Percentiles rank a stretch among this genome's conserved stretches.
phyloP scores from a whole-genome alignment of 192 early-diverging fungal genomes.

The Paraglomus brasilianum region DNA sequence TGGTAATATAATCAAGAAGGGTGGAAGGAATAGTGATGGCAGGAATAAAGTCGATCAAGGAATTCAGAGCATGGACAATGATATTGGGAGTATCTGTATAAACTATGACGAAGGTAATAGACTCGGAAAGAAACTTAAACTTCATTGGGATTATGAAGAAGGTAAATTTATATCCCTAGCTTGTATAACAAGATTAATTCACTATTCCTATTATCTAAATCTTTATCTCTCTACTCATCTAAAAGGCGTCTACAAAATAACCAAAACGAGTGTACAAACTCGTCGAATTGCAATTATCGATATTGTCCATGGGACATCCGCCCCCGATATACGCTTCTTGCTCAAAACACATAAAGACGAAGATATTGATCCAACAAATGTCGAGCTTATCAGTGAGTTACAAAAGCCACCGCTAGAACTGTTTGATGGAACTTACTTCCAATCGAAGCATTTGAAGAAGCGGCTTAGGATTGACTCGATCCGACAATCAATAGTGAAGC shows the following conservation, averaged over 20 bases:
- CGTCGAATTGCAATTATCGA: conserved; percentile 17
- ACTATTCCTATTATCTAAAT: not conserved
- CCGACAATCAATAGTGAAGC: conserved; percentile 4
- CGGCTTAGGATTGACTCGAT: not conserved
- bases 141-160: conserved; percentile 9
- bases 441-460: not conserved
- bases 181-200: not conserved
- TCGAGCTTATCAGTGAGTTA: not conserved
- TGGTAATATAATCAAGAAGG: too few species aligned
- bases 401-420: not conserved
- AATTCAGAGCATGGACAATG: not conserved
- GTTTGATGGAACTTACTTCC: conserved; percentile 15
- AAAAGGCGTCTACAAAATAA: conserved; percentile 8
- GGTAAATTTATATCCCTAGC: not conserved
- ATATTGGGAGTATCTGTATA: not conserved
- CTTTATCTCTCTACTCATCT: not conserved
- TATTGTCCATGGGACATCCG: not conserved
- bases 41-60: not conserved
- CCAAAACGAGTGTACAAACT: not conserved
- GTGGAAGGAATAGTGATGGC: too few species aligned
- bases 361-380: not conserved
- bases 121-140: conserved; percentile 10
- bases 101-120: not conserved
- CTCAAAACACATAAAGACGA: conserved; percentile 13
- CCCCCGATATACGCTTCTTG: conserved; percentile 11